phyloP scores from a whole-genome alignment of 805 yeast species.

The Ogataea ganodermae region DNA sequence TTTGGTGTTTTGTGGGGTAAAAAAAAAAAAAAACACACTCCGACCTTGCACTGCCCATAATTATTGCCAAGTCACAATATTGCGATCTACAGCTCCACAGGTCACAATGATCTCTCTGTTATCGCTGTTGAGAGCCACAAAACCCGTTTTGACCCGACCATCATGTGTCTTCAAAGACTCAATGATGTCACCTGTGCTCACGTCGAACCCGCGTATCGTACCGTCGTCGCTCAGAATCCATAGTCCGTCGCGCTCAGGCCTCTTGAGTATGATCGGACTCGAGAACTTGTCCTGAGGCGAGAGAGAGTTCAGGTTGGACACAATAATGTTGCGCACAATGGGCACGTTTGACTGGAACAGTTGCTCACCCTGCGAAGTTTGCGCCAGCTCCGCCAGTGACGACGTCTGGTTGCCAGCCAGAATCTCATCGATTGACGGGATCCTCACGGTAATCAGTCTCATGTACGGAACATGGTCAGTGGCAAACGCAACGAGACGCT shows the following conservation, averaged over 20 bases:
- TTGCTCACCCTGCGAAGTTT: slow-evolving; percentile 17
- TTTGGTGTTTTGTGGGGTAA: neutral
- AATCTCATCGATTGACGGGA: slow-evolving; percentile 38
- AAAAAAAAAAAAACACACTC: neutral
- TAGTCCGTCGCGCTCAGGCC: slow-evolving; percentile 44
- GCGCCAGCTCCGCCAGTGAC: slow-evolving; percentile 9
- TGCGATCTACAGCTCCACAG: slow-evolving; percentile 51
- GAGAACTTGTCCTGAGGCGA: slow-evolving; percentile 74
- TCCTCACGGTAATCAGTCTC: slow-evolving; percentile 58
- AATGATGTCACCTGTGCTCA: slow-evolving; percentile 40
- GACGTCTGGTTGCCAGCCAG: slow-evolving; percentile 7
- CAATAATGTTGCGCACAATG: slow-evolving; percentile 38
- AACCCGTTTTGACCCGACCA: slow-evolving; percentile 52
- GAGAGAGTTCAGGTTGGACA: slow-evolving; percentile 47
- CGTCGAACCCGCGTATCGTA: slow-evolving; percentile 56
- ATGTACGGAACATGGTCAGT: slow-evolving; percentile 80
- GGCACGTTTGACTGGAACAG: slow-evolving; percentile 28
- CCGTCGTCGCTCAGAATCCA: slow-evolving; percentile 79
- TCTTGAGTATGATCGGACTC: slow-evolving; percentile 41
- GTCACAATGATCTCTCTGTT: slow-evolving; percentile 43
- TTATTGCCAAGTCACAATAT: slow-evolving; percentile 35
- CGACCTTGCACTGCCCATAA: slow-evolving; percentile 6
- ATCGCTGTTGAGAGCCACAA: slow-evolving; percentile 30
- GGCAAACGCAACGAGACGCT: slow-evolving; percentile 52
- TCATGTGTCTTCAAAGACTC: slow-evolving; percentile 39